Evolutionary conservation across 768 basidiomycete species (phyloP), one percentile per base, ranked within the genome.

Genomic region (Dioszegia aurantiaca): DNA sequence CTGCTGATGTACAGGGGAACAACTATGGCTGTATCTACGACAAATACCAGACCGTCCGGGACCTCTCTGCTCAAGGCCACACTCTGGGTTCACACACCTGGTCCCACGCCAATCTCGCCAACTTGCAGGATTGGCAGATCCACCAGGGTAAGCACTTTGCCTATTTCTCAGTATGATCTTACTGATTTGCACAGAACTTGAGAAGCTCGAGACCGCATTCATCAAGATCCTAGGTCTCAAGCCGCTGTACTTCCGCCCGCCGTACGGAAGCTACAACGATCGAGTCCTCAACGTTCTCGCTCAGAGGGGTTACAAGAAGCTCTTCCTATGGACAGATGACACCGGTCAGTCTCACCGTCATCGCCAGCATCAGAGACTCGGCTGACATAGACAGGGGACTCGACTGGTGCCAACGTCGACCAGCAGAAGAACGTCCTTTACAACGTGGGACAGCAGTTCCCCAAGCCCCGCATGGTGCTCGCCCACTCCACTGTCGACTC

Each of bases 81-180:
- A 77, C 76, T 10, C 60, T 77, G 28, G 74, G 72, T 0, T 71
- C 66, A 1, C 76, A 77, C 54, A 71, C 72, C 24, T 77, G 76
- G 76, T 65, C 64, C 8, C 76, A 77, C 53, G 43, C 67, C 4
- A 69, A 77, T 47, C 31, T 76, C 47, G 68, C 70, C 41, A 68
- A 60, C 1, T 59, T 77, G 19, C 56, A 60, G 42, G 49, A 67
- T 17, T 58, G 51, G 2, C 59, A 55, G 36, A 69, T 70, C 48
- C 45, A 66, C 55, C 43, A 67, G n/a, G 70, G 70, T 67, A 37
- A 45, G 65, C 19, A 12, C 33, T 39, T 26, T 37, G 16, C 21
- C 14, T 56, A 14, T 30, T 27, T 16, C 17, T 11, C 24, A 14
- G 9, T 23, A 36, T n/a, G 26, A 31, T 16, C 47, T 36, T n/a